Evolutionary conservation across 2,329 filamentous ascomycete genomes (phyloP).

Genomic region (Macrophomina pseudophaseolina): DNA sequence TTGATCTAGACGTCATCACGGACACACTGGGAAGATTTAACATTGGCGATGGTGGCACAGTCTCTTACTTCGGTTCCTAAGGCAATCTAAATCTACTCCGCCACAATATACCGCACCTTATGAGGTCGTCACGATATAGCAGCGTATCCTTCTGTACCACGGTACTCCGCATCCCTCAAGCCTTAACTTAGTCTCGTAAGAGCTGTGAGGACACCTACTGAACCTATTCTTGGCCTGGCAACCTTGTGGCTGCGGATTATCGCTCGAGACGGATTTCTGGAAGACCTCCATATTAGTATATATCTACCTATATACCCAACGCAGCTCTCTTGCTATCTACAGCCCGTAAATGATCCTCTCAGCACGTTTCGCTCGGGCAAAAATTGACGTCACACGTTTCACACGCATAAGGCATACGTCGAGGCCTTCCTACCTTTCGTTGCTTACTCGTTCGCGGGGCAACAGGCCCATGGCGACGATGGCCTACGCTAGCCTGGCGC

Average conservation of each 20-base stretch:
- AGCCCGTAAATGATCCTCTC: background rate
- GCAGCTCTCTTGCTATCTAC: background rate
- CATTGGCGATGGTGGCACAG: slow-evolving; percentile 10
- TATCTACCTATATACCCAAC: too few species aligned
- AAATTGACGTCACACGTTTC: too few species aligned
- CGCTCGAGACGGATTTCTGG: background rate
- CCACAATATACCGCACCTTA: background rate
- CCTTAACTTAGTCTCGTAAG: background rate
- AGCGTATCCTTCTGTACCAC: background rate
- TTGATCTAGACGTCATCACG: slow-evolving; percentile 4
- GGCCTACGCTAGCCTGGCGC: too few species aligned
- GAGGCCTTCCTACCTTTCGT: too few species aligned
- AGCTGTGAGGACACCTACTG: background rate
- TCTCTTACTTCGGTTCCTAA: slow-evolving; percentile 1
- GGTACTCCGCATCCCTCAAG: background rate
- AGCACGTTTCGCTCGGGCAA: too few species aligned
- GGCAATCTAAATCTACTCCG: slow-evolving; percentile 9
- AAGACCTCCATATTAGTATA: background rate
- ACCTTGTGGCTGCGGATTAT: slow-evolving; percentile 6
- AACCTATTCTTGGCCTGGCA: slow-evolving; percentile 10
- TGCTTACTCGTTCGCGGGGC: too few species aligned
- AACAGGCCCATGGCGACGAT: too few species aligned
- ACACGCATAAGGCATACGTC: too few species aligned
- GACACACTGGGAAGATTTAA: slow-evolving; percentile 1
- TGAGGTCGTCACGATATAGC: background rate